Conservation (phyloP, 2,329 filamentous ascomycete species). For the Arthrobotrys musiformis region DNA sequence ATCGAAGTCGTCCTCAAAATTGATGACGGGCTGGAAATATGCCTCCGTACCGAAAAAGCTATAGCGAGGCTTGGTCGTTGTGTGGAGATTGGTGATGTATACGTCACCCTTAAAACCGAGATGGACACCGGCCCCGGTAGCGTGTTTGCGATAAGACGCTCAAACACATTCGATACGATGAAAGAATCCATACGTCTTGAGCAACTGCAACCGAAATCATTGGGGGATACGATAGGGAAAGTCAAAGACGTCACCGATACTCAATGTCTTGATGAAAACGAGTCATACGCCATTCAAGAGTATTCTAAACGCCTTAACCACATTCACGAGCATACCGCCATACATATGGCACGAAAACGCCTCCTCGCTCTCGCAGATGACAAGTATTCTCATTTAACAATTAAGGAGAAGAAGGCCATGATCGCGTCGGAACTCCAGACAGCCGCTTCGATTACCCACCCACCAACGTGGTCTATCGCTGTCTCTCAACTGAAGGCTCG, state of each 20-base stretch:
- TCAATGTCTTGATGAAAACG: constrained; percentile 61
- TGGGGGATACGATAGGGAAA: constrained; percentile 63
- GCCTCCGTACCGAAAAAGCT: constrained; percentile 67
- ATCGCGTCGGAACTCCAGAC: constrained; percentile 63
- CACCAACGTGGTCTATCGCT: constrained; percentile 49
- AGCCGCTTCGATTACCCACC: constrained; percentile 40
- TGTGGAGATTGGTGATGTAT: constrained; percentile 68
- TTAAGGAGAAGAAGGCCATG: constrained; percentile 64
- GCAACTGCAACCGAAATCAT: constrained; percentile 61
- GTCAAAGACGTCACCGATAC: constrained; percentile 60
- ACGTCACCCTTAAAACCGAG: constrained; percentile 67
- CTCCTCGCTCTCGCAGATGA: constrained; percentile 59
- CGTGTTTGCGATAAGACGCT: constrained; percentile 44
- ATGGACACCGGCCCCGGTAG: constrained; percentile 59
- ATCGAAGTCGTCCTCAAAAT: constrained; percentile 69
- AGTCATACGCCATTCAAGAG: constrained; percentile 63
- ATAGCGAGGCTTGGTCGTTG: constrained; percentile 66
- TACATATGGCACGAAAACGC: constrained; percentile 61
- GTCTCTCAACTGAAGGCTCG: constrained; percentile 44
- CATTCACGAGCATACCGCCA: constrained; percentile 63
- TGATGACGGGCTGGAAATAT: constrained; percentile 68
- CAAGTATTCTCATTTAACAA: constrained; percentile 61
- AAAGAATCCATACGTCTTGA: constrained; percentile 63
- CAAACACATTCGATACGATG: constrained; percentile 61
- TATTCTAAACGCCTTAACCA: constrained; percentile 64